phyloP scores from a whole-genome alignment of 306 rosid genomes.

The Datisca glomerata region DNA sequence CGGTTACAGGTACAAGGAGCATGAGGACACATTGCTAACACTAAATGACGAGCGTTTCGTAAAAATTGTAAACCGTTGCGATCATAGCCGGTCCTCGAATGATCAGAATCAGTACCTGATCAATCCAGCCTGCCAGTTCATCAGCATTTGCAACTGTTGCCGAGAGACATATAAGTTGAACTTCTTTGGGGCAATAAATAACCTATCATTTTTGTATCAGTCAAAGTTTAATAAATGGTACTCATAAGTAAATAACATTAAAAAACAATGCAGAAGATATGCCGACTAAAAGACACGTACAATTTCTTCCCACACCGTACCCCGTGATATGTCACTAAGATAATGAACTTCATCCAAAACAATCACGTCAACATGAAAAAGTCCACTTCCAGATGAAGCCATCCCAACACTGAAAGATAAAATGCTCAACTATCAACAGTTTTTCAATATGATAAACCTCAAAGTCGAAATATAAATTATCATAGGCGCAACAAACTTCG shows the following conservation, averaged over 20 bases:
- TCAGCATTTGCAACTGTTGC: conserved; percentile 95
- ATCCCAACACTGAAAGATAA: conserved; percentile 69
- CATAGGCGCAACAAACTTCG: neutral
- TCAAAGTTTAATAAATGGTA: too few relatives aligned
- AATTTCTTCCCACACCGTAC: conserved; percentile 97
- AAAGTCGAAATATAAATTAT: neutral
- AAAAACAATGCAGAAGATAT: neutral
- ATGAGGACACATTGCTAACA: too few relatives aligned
- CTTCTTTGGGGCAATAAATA: conserved; percentile 75
- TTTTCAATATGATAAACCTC: conserved; percentile 5
- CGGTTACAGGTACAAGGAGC: too few relatives aligned
- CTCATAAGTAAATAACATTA: neutral
- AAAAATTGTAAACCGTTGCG: too few relatives aligned
- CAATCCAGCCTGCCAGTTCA: conserved; percentile 96
- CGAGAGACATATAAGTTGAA: conserved; percentile 78
- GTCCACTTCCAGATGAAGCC: conserved; percentile 66
- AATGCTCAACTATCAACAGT: conserved; percentile 4
- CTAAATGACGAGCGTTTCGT: too few relatives aligned
- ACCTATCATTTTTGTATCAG: too few relatives aligned
- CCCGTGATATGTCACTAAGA: conserved; percentile 90
- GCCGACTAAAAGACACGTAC: conserved; percentile 37
- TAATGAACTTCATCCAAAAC: conserved; percentile 98
- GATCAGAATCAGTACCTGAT: conserved; percentile 49
- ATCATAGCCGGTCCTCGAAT: conserved; percentile 2
- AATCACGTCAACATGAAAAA: conserved; percentile 79